Base-by-base conservation (phyloP, 805 yeast species). In the Suhomyces kilbournensis region DNA sequence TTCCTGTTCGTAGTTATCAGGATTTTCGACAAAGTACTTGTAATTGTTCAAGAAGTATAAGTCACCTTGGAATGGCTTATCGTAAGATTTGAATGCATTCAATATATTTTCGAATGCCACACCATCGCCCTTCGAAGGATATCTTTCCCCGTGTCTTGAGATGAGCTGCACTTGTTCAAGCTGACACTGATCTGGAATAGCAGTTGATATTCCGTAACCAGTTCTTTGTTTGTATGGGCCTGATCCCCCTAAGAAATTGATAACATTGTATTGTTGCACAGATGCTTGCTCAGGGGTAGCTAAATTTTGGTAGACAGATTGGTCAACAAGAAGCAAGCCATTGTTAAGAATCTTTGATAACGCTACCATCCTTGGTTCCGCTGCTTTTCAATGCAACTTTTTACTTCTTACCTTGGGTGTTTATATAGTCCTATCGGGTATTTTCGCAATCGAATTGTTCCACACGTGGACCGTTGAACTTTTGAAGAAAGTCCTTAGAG, bases 111-210 rank as follows among this genome's bases (percentile, higher is more conserved):
- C 71, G 39, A 64, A 63, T 8, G 43, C 22, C 42, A 57, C 60
- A 7, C 77, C 77, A 26, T 54, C 59, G 25, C 64, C 53, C 30
- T 57, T 60, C n/a, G 74, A 64, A 7, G 78, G 75, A 61, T 75
- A 87, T 57, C 96, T 74, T 66, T 88, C 94, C 19, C 93, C 96
- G 62, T 90, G 96, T 62, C 96, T 79, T 58, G 84, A 83, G 48
- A 86, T 69, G 20, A 87, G 68, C 58, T 86, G 90, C 8, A 86
- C 89, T 66, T 87, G 93, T 58, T 81, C 81, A 51, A 84, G 72
- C 5, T 67, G 60, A 66, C 88, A 84, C 44, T 71, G 72, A 7
- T 66, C 71, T 52, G 68, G 68, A 23, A 64, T 56, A 35, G 58
- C 67, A 19, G 68, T 57, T n/a, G 60, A 56, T 25, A 64, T 64